phyloP scores from a whole-genome alignment of 75 land plant genomes.

The Cryptomeria japonica region DNA sequence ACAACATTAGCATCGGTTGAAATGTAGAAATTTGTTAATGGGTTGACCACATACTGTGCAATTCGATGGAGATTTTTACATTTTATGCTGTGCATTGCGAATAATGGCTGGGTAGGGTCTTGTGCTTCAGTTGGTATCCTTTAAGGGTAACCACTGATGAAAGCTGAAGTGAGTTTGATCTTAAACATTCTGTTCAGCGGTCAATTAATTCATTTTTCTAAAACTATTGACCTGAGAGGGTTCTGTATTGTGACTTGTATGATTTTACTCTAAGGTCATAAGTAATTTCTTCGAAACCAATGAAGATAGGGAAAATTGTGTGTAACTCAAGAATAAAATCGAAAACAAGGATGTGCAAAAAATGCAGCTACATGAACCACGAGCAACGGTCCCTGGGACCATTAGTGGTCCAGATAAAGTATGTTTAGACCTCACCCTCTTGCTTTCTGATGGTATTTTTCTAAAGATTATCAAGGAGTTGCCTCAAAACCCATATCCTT shows the following conservation, averaged over 20 bases:
- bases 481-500: conserved; percentile 28
- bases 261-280: not conserved
- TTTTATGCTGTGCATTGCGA: too few species aligned
- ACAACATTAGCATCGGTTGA: too few species aligned
- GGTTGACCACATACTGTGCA: too few species aligned
- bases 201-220: not conserved
- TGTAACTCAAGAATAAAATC: not conserved
- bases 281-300: not conserved
- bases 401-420: conserved; percentile 23
- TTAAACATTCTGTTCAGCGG: not conserved
- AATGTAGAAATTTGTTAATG: too few species aligned
- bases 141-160: not conserved
- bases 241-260: not conserved
- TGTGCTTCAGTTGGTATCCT: not conserved
- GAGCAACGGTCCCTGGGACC: conserved; percentile 36
- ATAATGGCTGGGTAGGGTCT: not conserved
- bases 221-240: not conserved
- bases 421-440: conserved; percentile 18
- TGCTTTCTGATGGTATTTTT: conserved; percentile 31
- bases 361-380: conserved; percentile 14
- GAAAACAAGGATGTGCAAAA: not conserved
- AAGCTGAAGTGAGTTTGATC: not conserved
- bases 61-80: too few species aligned
- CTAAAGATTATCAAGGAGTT: conserved; percentile 18
- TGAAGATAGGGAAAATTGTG: not conserved